Evolutionary conservation across 164 flowering plant species (phyloP).

Genomic region (Vitis riparia): DNA sequence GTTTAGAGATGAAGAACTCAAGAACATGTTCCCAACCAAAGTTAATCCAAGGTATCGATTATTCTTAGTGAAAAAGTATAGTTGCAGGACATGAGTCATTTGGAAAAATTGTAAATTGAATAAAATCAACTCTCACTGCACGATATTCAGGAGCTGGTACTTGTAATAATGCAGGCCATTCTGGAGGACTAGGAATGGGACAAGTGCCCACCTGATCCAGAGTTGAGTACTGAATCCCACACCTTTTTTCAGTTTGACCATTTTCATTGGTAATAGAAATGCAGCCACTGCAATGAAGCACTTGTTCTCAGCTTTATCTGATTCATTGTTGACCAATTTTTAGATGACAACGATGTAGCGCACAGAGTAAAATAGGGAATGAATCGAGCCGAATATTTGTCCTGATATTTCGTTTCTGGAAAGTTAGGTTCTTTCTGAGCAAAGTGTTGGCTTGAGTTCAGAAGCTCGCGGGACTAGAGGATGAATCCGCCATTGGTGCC

Average conservation of each 20-base stretch:
- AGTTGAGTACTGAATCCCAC: slow-evolving; percentile 74
- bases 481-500: slow-evolving; percentile 46
- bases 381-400: slow-evolving; percentile 52
- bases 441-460: slow-evolving; percentile 70
- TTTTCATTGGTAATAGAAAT: slow-evolving; percentile 45
- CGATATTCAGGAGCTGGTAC: slow-evolving; percentile 68
- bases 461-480: slow-evolving; percentile 50
- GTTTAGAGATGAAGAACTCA: too few relatives aligned
- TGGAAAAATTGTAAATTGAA: slow-evolving; percentile 51
- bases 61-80: slow-evolving; percentile 68
- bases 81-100: slow-evolving; percentile 75
- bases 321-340: slow-evolving; percentile 40
- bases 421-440: slow-evolving; percentile 65
- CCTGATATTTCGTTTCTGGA: slow-evolving; percentile 59
- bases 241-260: slow-evolving; percentile 56
- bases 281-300: too few relatives aligned
- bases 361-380: slow-evolving; percentile 60
- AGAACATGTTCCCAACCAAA: slow-evolving; percentile 49
- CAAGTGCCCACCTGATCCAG: slow-evolving; percentile 55
- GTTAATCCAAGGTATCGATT: slow-evolving; percentile 72
- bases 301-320: slow-evolving; percentile 45
- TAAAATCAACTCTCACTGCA: slow-evolving; percentile 49
- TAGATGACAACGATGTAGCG: slow-evolving; percentile 48
- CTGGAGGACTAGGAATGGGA: slow-evolving; percentile 63
- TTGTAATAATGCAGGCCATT: slow-evolving; percentile 85